Evolutionary conservation across 78 protist genomes (phyloP).

Genomic region (Corallochytrium limacisporum): DNA sequence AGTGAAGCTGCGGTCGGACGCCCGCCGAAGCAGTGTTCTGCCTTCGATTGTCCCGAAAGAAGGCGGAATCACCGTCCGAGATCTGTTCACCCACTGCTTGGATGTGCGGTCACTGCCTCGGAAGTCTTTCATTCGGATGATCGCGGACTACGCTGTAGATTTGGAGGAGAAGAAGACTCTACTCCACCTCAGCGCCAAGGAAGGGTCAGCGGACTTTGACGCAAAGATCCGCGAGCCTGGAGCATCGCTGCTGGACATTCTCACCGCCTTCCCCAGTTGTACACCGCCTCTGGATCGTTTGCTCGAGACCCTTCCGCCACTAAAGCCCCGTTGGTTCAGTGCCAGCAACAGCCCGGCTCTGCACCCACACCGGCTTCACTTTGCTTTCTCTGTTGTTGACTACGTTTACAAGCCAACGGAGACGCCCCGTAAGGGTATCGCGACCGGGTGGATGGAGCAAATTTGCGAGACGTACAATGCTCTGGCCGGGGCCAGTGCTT

Average conservation of each 20-base stretch:
- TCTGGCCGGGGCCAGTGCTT: too few relatives aligned
- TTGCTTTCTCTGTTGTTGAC: conserved; percentile 19
- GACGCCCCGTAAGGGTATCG: too few relatives aligned
- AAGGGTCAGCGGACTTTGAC: background rate
- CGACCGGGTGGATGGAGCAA: too few relatives aligned
- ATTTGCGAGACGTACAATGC: too few relatives aligned
- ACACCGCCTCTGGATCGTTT: conserved; percentile 5
- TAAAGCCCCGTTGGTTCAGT: conserved; percentile 22
- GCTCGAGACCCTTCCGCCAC: background rate
- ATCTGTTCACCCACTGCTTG: background rate
- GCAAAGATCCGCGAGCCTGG: background rate
- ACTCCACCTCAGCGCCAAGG: background rate
- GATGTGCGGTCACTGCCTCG: conserved; percentile 2
- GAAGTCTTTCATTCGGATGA: conserved; percentile 2
- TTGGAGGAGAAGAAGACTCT: background rate
- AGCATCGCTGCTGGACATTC: background rate
- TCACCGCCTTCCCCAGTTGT: background rate
- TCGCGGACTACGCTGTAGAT: background rate
- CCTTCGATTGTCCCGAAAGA: too few relatives aligned
- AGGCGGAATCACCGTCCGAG: background rate
- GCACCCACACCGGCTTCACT: background rate
- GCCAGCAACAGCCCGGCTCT: background rate
- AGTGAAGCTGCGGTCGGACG: background rate
- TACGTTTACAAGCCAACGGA: too few relatives aligned
- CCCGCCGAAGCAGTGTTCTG: background rate